A percentile compares a stretch with the other conserved stretches of the same genome.
Evolutionary conservation across 2,329 filamentous ascomycete genomes (phyloP).

Genomic region (Pyrenochaeta sp.): DNA sequence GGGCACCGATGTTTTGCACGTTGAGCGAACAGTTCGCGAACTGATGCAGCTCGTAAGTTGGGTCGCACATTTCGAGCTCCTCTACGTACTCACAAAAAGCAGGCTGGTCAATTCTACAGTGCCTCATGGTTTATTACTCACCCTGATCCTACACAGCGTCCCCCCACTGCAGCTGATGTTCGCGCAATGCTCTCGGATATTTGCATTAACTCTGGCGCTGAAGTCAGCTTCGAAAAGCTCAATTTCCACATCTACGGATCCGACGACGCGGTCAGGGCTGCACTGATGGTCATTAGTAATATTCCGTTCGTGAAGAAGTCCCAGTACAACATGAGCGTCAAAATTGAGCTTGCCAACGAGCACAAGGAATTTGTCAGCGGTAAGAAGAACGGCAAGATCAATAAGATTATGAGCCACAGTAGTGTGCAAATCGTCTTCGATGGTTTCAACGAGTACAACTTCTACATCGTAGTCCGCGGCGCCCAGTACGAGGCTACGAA

Average conservation of each 20-base stretch:
- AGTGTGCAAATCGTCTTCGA: conserved; percentile 99
- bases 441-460: conserved; percentile 99
- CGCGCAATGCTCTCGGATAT: conserved; percentile 94
- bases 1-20: conserved; percentile 89
- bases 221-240: conserved; percentile 92
- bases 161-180: conserved; percentile 73
- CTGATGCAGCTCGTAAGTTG: conserved; percentile 86
- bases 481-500: conserved; percentile 93
- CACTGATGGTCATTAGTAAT: conserved; percentile 92
- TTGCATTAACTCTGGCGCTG: conserved; percentile 93
- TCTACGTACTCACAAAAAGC: conserved; percentile 25
- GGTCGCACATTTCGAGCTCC: neutral
- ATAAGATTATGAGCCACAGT: conserved; percentile 99
- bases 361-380: conserved; percentile 99
- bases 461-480: conserved; percentile 97
- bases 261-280: conserved; percentile 94
- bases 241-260: conserved; percentile 95
- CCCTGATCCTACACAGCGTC: conserved; percentile 70
- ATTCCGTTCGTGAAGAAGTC: conserved; percentile 87
- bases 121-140: conserved; percentile 94
- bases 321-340: conserved; percentile 93
- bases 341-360: conserved; percentile 98
- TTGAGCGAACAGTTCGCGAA: conserved; percentile 93
- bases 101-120: conserved; percentile 97
- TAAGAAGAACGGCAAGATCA: conserved; percentile 99